These are phyloP conservation scores for Cryptosporidium ryanae DNA, from an alignment of 169 alveolate genomes.

Conservation along the genomic window DNA sequence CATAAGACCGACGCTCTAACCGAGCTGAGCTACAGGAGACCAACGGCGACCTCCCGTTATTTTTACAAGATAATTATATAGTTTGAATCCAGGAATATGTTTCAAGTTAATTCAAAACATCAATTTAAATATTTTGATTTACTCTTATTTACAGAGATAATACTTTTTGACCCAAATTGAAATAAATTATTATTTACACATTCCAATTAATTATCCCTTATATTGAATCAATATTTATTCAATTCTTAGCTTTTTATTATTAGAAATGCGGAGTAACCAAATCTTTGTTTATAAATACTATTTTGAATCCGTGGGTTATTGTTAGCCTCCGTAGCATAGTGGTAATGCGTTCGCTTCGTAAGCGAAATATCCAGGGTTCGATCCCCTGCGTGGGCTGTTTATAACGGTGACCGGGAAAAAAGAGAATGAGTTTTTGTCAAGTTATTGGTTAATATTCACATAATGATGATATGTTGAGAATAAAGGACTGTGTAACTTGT, in stretches of 20 bases:
- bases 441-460: not conserved
- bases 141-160: too few species aligned
- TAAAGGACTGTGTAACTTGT: not conserved
- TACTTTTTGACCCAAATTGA: too few species aligned
- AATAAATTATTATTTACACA: too few species aligned
- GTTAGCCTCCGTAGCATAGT: conserved; percentile 90
- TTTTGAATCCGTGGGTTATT: too few species aligned
- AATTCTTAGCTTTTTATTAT: too few species aligned
- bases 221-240: too few species aligned
- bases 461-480: not conserved
- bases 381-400: conserved; percentile 91
- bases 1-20: conserved; percentile 86
- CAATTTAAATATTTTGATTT: too few species aligned
- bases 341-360: conserved; percentile 92
- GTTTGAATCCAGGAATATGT: not conserved
- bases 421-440: not conserved
- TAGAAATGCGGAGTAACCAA: too few species aligned
- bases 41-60: not conserved
- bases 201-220: too few species aligned
- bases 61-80: conserved; percentile 6
- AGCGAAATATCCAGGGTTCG: conserved; percentile 93
- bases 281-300: too few species aligned
- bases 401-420: not conserved
- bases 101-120: too few species aligned
- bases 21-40: conserved; percentile 85